These are phyloP conservation scores for Aeschynomene evenia DNA, from an alignment of 306 rosid genomes.

Conservation along the genomic window DNA sequence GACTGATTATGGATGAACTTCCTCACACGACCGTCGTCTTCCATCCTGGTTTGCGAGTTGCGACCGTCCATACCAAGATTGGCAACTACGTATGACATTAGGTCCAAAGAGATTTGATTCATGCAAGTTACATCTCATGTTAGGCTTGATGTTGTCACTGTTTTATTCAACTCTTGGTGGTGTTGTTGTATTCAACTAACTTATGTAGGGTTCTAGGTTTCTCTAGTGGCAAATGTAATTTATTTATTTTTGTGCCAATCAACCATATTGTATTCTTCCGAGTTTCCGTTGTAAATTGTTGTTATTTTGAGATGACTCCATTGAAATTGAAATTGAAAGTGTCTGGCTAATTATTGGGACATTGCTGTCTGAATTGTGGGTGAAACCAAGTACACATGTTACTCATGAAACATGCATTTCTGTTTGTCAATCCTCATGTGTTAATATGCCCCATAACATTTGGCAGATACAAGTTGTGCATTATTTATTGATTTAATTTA, in stretches of 20 bases:
- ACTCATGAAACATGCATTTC: neutral
- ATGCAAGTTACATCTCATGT: neutral
- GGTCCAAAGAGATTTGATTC: neutral
- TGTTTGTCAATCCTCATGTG: neutral
- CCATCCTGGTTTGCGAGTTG: neutral
- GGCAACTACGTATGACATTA: conserved; percentile 11
- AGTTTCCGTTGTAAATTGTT: conserved; percentile 6
- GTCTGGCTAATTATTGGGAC: conserved; percentile 1
- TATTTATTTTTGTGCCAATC: neutral
- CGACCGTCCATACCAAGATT: neutral
- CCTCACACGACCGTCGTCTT: neutral
- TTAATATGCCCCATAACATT: neutral
- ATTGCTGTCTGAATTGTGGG: neutral
- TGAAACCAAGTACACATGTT: neutral
- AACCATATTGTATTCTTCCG: neutral
- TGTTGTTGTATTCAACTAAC: conserved; percentile 27
- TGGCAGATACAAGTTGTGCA: too few species aligned
- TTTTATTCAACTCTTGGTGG: conserved; percentile 22
- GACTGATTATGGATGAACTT: conserved; percentile 15
- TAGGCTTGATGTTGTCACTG: neutral
- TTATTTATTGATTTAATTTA: too few species aligned
- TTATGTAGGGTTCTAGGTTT: neutral
- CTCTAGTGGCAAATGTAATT: conserved; percentile 20
- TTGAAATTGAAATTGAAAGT: neutral
- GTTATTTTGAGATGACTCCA: neutral